Base-by-base conservation (phyloP, 495 filamentous ascomycete genomes). In the Aspergillus nidulans region DNA sequence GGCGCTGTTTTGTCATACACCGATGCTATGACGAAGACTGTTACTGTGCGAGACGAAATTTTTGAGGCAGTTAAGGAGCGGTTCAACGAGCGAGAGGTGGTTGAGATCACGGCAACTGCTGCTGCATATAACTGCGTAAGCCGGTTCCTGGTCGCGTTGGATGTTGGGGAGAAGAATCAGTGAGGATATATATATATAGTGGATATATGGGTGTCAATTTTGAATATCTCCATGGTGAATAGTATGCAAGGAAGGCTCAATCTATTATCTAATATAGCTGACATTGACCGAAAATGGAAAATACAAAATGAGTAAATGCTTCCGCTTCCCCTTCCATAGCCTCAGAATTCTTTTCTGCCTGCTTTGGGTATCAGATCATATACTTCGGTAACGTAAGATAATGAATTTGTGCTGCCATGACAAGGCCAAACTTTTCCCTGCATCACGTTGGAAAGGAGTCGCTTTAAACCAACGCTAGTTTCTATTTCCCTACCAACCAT, bases 51-150 rank as follows among this genome's bases (percentile, higher is more conserved):
- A 6, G 82, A 90, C 13, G 77, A 66, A 49, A 76, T 85, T 18
- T 92, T 91, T 70, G 78, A 55, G 38, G 65, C 64, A 60, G 53
- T 92, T 60, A 85, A 75, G 69, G 63, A 49, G 24, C 47, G 72
- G 19, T 92, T 89, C 58, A 69, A 60, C 18, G 85, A 90, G 52
- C 77, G 76, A 67, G 85, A 90, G 74, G 72, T 88, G 30, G 86
- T 92, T 30, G 89, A 94, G 74, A 77, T 91, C 56, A 89, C 85
- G 52, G 82, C 88, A 15, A 90, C 87, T 21, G 82, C 86, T 56
- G 88, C 85, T n/a, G 83, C 82, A 25, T 95, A 96, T 65, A 95
- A 95, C 65, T 91, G 88, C 68, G 90, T 96, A 10, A 89, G 86
- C 60, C 77, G 90, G 44, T 92, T 95, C 61, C 69, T 95, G 58